Evolutionary conservation across 2,329 filamentous ascomycete species (phyloP), one percentile per base, ranked within the genome.

Genomic region (Sporothrix dimorphospora): DNA sequence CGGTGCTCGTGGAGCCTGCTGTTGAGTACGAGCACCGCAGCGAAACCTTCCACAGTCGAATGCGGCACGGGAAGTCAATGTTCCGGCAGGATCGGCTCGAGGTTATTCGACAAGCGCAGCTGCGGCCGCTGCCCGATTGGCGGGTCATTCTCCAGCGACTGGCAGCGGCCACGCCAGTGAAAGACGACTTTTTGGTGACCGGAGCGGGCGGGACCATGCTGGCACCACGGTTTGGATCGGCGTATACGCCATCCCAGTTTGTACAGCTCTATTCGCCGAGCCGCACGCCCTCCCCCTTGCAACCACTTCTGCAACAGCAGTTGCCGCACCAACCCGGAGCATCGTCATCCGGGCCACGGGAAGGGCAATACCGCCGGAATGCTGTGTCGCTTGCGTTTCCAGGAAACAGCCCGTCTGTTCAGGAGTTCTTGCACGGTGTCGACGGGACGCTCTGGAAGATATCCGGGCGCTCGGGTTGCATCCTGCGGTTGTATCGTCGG

Each of bases 61-160:
- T 74, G 42, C 72, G 72, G 57, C 75, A 78, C 49, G 72, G 74
- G 27, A 65, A 75, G 27, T 79, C 75, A n/a, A 75, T 81, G 19
- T 76, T 76, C n/a, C 78, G 79, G 7, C 84, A 85, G 73, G 73
- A 78, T 2, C 80, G 80, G 4, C 77, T 82, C 55, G 79, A 82
- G 53, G 76, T 77, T 21, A 78, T 82, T 27, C 80, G 79, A 72
- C 74, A 76, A 24, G 75, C 77, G 14, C 78, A 80, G 70, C 71
- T 75, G 1, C 76, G 75, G 47, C 76, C 74, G 19, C 75, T 79
- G 47, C 78, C 80, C 1, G 78, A 82, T 72, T 87, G 84, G 84
- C 80, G 78, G 16, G 74, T 77, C 6, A 81, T 82, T 12, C 79
- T 86, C 53, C 73, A 77, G 9, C 73, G 80, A 4, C 79, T 87